Conservation (phyloP, 176 grass and related monocot genomes). For the Bolboschoenus planiculmis region DNA sequence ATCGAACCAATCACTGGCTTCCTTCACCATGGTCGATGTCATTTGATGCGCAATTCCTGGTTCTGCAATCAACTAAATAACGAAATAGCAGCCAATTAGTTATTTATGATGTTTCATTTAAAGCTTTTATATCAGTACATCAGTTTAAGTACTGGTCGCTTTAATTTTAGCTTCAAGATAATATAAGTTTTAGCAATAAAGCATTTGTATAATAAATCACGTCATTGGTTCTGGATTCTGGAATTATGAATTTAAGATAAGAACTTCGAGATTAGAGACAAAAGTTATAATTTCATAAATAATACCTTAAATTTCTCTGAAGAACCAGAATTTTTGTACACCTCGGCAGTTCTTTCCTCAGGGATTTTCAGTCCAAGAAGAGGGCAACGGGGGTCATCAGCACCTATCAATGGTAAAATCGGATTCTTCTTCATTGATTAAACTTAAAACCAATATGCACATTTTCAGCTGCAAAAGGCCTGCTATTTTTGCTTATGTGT, state of each 20-base stretch:
- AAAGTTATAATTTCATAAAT: background rate
- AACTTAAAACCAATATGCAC: background rate
- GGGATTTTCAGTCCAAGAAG: slow-evolving; percentile 45
- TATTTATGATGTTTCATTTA: too few relatives aligned
- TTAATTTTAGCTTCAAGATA: too few relatives aligned
- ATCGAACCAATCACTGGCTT: slow-evolving; percentile 79
- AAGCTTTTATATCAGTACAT: too few relatives aligned
- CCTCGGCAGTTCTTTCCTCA: slow-evolving; percentile 30
- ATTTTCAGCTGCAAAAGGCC: background rate
- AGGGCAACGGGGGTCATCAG: slow-evolving; percentile 70
- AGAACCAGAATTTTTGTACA: slow-evolving; percentile 30
- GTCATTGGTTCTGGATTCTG: background rate
- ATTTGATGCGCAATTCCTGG: slow-evolving; percentile 40
- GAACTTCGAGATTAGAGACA: background rate
- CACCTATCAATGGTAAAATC: slow-evolving; percentile 33
- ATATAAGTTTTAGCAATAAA: background rate
- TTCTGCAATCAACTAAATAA: slow-evolving; percentile 51
- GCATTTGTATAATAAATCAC: background rate
- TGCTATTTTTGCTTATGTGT: background rate
- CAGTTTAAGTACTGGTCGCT: too few relatives aligned
- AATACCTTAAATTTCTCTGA: slow-evolving; percentile 59
- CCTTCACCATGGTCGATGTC: slow-evolving; percentile 62
- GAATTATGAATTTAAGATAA: background rate
- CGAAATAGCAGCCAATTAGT: background rate
- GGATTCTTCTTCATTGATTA: background rate